Base-by-base conservation (phyloP, 2,329 filamentous ascomycete genomes). In the Colletotrichum trifolii region DNA sequence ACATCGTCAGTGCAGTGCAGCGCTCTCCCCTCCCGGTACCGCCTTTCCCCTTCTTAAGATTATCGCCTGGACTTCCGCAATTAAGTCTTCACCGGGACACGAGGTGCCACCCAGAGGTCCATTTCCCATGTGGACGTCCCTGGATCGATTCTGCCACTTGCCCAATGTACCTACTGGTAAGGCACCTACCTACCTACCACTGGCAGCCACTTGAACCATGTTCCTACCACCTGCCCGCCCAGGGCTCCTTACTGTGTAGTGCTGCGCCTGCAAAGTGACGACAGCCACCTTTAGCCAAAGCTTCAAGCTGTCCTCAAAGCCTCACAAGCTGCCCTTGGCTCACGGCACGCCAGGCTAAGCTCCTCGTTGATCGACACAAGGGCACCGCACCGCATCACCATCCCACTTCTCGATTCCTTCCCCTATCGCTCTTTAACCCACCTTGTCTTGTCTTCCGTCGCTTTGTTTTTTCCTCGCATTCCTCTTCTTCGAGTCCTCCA, bases 241-340 rank as follows among this genome's bases (percentile, higher is more conserved):
- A 25, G 4, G 42, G 42, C 17, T 17, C 6, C 43, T 10, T 46
- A 17, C 17, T 2, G 2, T 2, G 17, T 17, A 46, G 43, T 17
- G 25, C 56, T 53, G 42, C 45, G 38, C 47, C 58, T 54, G 59
- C 54, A 43, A 40, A 65, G 67, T 68, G 67, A 68, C 67, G 67
- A 68, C 67, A 67, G 60, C 53, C 43, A 47, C 56, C 64, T 53
- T 52, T 43, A 49, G 54, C 47, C 60, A 66, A 50, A 64, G 53
- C 64, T 45, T 54, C 53, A 64, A 64, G 60, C 64, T 64, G 64
- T 66, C 64, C 59, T 66, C 48, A 66, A 63, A 60, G 47, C 25
- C 54, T 52, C 46, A 17, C 45, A 25, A 25, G 25, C 25, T 25
- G 54, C 53, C 52, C n/a, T n/a, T 9, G 15, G 53, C 15, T 66